These are phyloP conservation scores for Gaillardinia entomophila DNA, from an alignment of 805 yeast genomes.

Conservation along the genomic window DNA sequence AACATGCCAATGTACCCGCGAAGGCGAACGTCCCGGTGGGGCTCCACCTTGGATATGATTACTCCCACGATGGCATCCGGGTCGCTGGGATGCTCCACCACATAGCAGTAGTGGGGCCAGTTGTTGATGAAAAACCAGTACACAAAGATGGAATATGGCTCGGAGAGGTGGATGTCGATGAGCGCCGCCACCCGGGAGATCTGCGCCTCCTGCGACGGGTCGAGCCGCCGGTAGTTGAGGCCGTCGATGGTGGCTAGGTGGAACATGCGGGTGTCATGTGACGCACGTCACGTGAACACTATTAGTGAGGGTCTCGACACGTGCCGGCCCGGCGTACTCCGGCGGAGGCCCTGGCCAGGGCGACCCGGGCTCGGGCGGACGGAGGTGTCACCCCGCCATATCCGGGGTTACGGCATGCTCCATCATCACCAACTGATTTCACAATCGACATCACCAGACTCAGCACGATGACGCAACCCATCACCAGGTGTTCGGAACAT, in stretches of 20 bases:
- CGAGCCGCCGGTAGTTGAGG: conserved; percentile 17
- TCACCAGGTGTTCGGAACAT: conserved; percentile 3
- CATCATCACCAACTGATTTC: too few relatives aligned
- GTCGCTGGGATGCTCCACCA: conserved; percentile 34
- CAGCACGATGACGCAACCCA: neutral
- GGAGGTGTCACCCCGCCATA: too few relatives aligned
- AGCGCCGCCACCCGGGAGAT: conserved; percentile 48
- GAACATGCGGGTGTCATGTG: too few relatives aligned
- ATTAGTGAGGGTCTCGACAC: too few relatives aligned
- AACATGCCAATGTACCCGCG: conserved; percentile 97
- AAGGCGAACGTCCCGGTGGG: conserved; percentile 63
- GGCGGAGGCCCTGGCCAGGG: too few relatives aligned
- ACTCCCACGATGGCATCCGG: conserved; percentile 59
- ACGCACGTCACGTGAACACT: too few relatives aligned
- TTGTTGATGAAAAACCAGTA: conserved; percentile 83
- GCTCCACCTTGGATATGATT: conserved; percentile 74
- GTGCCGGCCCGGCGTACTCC: too few relatives aligned
- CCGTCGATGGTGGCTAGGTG: conserved; percentile 10
- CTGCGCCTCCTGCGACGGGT: conserved; percentile 24
- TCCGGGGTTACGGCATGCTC: too few relatives aligned
- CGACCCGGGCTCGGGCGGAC: too few relatives aligned
- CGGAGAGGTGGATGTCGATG: conserved; percentile 72
- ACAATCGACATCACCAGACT: too few relatives aligned
- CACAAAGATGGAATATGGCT: conserved; percentile 91
- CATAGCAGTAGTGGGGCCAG: conserved; percentile 82